Evolutionary conservation across 1,284 basidiomycete species (phyloP).

Genomic region (Bondarzewia mesenterica): DNA sequence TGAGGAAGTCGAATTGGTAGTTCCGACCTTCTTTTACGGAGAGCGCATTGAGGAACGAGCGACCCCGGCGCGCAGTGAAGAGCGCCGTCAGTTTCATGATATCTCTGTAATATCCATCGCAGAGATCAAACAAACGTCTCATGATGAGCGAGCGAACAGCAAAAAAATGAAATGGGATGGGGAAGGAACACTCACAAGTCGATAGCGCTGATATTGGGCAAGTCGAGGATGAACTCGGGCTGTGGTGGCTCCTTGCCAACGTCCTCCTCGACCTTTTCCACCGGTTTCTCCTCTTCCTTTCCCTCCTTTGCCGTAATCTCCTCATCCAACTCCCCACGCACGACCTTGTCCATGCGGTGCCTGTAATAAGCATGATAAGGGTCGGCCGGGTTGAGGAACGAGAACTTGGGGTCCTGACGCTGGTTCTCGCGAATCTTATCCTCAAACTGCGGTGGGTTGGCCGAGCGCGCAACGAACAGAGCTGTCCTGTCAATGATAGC

Average conservation of each 20-base stretch:
- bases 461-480: slow-evolving; percentile 84
- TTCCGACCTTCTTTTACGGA: slow-evolving; percentile 89
- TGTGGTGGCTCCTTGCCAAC: slow-evolving; percentile 75
- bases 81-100: slow-evolving; percentile 92
- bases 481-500: slow-evolving; percentile 97
- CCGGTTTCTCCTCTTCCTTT: slow-evolving; percentile 28
- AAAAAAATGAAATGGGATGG: not conserved
- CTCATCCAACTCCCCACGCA: slow-evolving; percentile 69
- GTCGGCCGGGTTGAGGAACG: slow-evolving; percentile 90
- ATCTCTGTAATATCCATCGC: slow-evolving; percentile 43
- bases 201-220: slow-evolving; percentile 84
- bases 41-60: slow-evolving; percentile 79
- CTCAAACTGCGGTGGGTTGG: slow-evolving; percentile 85
- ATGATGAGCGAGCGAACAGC: not conserved
- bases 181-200: slow-evolving; percentile 67
- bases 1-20: slow-evolving; percentile 97
- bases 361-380: slow-evolving; percentile 97
- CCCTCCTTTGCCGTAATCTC: slow-evolving; percentile 41
- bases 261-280: slow-evolving; percentile 33
- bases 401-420: slow-evolving; percentile 92
- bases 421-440: slow-evolving; percentile 94
- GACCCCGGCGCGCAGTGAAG: slow-evolving; percentile 90
- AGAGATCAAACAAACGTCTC: not conserved
- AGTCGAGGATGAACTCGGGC: slow-evolving; percentile 81
- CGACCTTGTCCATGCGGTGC: slow-evolving; percentile 75